A percentile compares a stretch with the other conserved stretches of the same genome.
Evolutionary conservation across 2,329 filamentous ascomycete genomes (phyloP).

Genomic region (Microdochium paspali): DNA sequence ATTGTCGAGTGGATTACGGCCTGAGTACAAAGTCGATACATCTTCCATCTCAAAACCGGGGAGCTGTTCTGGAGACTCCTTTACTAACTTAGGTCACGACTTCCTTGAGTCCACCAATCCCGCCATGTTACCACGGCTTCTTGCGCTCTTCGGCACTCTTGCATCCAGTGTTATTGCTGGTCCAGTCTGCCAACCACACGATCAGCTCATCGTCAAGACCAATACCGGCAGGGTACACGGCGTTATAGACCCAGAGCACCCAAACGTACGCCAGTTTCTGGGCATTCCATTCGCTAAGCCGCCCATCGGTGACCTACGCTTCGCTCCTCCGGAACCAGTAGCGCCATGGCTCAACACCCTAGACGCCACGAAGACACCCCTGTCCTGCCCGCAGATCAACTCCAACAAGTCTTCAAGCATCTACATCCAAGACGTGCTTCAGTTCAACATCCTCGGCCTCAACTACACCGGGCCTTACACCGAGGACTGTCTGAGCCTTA

Average conservation of each 20-base stretch:
- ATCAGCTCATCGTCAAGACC: neutral
- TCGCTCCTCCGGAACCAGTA: conserved; percentile 9
- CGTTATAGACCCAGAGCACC: conserved; percentile 4
- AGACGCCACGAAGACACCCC: conserved; percentile 8
- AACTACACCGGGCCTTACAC: no score
- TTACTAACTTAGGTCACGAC: no score
- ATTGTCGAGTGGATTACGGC: no score
- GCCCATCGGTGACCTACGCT: conserved; percentile 35
- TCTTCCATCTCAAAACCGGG: no score
- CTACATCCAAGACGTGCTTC: conserved; percentile 1
- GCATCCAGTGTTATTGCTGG: neutral
- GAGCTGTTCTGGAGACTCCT: no score
- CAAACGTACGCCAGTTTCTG: conserved; percentile 20
- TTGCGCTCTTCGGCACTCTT: neutral
- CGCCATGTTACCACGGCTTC: neutral
- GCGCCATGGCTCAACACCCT: conserved; percentile 4
- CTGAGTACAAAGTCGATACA: no score
- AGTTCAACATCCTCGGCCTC: conserved; percentile 2
- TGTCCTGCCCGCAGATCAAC: conserved; percentile 11
- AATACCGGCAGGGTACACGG: conserved; percentile 1
- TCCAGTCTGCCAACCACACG: neutral
- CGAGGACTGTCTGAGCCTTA: conserved; percentile 16
- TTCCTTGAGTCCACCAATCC: no score
- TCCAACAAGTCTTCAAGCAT: conserved; percentile 3
- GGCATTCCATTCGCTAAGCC: conserved; percentile 17